Evolutionary conservation across 208 protist genomes (phyloP).

Genomic region (Trypanosomatidae sp.): DNA sequence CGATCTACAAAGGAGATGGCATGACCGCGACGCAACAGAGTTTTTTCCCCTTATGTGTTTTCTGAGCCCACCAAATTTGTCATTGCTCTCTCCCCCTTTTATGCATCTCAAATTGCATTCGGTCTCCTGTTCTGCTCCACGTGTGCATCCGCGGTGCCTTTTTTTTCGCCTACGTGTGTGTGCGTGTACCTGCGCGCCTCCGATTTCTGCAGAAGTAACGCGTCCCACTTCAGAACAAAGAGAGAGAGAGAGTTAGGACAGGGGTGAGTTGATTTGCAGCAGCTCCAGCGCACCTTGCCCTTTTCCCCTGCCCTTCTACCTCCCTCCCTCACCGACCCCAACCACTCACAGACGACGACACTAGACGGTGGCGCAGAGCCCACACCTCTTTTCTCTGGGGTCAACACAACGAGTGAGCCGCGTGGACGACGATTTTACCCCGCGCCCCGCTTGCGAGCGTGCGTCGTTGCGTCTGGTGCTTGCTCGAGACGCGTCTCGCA

Average conservation of each 20-base stretch:
- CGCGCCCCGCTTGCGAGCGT: neutral
- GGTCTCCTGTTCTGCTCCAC: neutral
- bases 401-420: neutral
- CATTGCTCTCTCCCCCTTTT: neutral
- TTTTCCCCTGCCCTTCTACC: neutral
- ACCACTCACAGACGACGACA: slow-evolving; percentile 1
- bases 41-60: neutral
- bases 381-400: neutral
- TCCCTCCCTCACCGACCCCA: neutral
- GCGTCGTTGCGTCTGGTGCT: neutral
- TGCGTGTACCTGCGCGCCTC: neutral
- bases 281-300: neutral
- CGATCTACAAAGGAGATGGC: neutral
- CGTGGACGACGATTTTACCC: neutral
- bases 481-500: neutral
- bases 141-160: neutral
- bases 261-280: neutral
- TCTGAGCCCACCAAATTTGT: neutral
- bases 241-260: neutral
- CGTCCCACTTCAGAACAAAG: neutral
- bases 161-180: neutral
- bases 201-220: neutral
- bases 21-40: neutral
- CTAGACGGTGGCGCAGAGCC: neutral
- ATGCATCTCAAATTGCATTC: neutral